Evolutionary conservation across 306 rosid species (phyloP), one percentile per base, ranked within the genome.

Genomic region (Trifolium subterraneum): DNA sequence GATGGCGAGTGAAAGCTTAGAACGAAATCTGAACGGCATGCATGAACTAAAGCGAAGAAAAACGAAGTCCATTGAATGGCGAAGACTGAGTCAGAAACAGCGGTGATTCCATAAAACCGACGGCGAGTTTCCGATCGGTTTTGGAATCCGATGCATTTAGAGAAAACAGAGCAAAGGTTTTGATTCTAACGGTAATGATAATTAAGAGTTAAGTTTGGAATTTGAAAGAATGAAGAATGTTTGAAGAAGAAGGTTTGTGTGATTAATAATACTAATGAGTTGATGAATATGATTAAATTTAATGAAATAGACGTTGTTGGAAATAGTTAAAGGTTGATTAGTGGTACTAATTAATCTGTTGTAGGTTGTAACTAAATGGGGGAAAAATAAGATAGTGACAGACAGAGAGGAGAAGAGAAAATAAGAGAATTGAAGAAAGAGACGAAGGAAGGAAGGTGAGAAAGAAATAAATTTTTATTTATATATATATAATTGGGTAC

Each of bases 81-180:
- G 72, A 82, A 68, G 70, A 64, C 80, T 65, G 81, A 44, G 56
- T 64, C 70, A 74, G 35, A 20, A 33, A 63, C 64, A 70, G 72
- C 70, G 47, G 65, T 55, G 80, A 70, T 87, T 88, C 98, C 97
- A 88, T 92, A 85, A 92, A 95, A 75, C 67, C 84, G 83, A 79
- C 88, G 74, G 76, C 55, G 83, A 82, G 39, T 77, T 73, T 47
- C 77, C 86, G 80, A 87, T 86, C 86, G 79, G 87, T 54, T 74
- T 70, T 38, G 59, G 64, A 83, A 72, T 66, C 69, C 56, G 69
- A 80, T 39, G 86, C 98, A 95, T 95, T 87, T 44, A 27, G 27
- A 36, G 7, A 8, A 36, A 61, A 36, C 39, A 36, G 39, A 36
- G 39, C 39, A 36, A 44, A 13, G 16, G 2, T 44, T 44, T 44